Base-by-base conservation (phyloP, 2,329 filamentous ascomycete genomes). In the Trichoderma lentiforme region DNA sequence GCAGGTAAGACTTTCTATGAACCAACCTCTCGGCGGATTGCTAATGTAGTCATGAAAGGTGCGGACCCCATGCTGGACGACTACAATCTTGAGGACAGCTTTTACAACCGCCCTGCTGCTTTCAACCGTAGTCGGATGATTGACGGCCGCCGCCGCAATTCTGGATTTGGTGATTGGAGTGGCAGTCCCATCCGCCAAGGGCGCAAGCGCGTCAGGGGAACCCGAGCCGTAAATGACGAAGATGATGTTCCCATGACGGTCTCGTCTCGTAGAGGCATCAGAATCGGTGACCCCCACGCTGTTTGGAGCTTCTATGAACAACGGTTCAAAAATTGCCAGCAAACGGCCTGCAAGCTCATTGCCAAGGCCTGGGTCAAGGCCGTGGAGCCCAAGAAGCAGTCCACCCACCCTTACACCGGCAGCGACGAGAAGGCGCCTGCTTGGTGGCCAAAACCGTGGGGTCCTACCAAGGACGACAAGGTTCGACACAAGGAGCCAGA, bases 351-450 rank as follows among this genome's bases (percentile, higher is more conserved):
- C 81, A 94, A 94, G 80, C 82, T 90, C 30, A 90, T 94, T 67
- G 89, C 89, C 39, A 94, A 94, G 79, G 90, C 88, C 12, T 94
- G 92, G 88, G 90, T 94, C 72, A 93, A 93, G 77, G 85, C 89
- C 2, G 88, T 94, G 2, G 91, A 92, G 76, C 92, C 92, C 0
- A 93, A 92, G 81, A 94, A 94, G 80, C 92, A 93, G 79, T 91
- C 90, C 0, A 91, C 88, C 21, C 89, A 92, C 75, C 92, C 92
- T 0, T 94, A 94, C 77, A 92, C 90, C 1, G 85, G 86, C n/a
- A 87, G 86, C 36, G 86, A 90, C 60, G 86, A 86, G 36, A 89
- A 88, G 74, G 87, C 87, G 1, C 89, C 90, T 0, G 86, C 87
- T 66, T 92, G 90, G 90, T 92, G 90, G 90, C 90, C 90, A 3